These are phyloP conservation scores for Gossypium turneri DNA, from an alignment of 345 rosid genomes.

Conservation along the genomic window DNA sequence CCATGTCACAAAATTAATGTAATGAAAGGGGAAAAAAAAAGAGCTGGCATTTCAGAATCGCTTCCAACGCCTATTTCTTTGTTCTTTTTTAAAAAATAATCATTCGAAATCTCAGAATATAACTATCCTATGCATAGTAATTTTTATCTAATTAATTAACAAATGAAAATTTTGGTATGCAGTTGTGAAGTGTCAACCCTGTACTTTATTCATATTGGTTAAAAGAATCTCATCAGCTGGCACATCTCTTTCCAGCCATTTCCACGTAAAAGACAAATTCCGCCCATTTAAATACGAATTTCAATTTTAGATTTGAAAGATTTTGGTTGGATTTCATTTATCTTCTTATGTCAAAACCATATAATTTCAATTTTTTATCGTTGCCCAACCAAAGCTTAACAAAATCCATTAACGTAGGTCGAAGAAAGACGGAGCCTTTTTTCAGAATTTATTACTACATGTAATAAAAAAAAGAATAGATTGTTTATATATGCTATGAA, in stretches of 20 bases:
- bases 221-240: slow-evolving; percentile 18
- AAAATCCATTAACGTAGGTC: too few relatives aligned
- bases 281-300: neutral
- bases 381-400: too few relatives aligned
- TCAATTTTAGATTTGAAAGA: neutral
- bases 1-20: too few relatives aligned
- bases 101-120: too few relatives aligned
- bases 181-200: neutral
- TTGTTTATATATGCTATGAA: neutral
- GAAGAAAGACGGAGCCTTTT: neutral
- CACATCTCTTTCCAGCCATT: slow-evolving; percentile 29
- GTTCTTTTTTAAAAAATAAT: too few relatives aligned
- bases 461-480: neutral
- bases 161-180: neutral
- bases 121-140: neutral
- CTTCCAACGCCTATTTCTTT: neutral
- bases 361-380: too few relatives aligned
- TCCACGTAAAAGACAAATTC: neutral
- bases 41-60: too few relatives aligned
- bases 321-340: neutral
- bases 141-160: neutral
- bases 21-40: too few relatives aligned
- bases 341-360: neutral
- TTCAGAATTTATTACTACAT: neutral
- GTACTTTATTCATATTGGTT: neutral